Evolutionary conservation across 2,329 filamentous ascomycete genomes (phyloP), one percentile per base, ranked within the genome.

Genomic region (Aquanectria penicillioides): DNA sequence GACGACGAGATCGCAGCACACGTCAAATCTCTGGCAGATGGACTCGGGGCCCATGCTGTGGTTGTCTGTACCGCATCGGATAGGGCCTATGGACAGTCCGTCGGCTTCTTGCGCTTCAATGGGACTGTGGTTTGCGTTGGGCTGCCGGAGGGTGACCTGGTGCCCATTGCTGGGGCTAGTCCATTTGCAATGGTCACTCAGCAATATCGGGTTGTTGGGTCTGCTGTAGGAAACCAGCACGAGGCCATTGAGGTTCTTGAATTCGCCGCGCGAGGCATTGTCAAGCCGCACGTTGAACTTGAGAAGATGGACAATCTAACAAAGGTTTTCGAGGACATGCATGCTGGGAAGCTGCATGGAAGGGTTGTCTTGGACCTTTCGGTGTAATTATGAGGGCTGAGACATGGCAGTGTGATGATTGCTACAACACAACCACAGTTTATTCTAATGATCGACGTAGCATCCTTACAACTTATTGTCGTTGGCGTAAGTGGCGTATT

Each of bases 71-170:
- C 33, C 4, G 20, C 22, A 12, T 15, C 9, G n/a, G 6, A 23
- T 17, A 17, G 6, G 5, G 47, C 47, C 5, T 50, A 50, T 18
- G 20, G 12, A 2, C 47, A 50, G 26, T 3, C 47, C 8, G 11
- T 50, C 5, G 13, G 8, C 23, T 50, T 38, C 12, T 31, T 50
- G 12, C 22, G 47, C n/a, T 38, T 40, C n/a, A 29, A 17, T 25
- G 47, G 47, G 5, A 50, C 47, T 4, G 12, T 50, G 4, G 47
- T 50, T 17, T 50, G 47, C 12, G 33, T 50, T n/a, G 47, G 47
- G 2, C 6, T 50, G 13, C 20, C 47, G 15, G 47, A 50, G 18
- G 37, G 37, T 5, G 18, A 22, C 6, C 10, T 4, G 5, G 17
- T 23, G 6, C 18, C 37, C 6, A 22, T 40, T 22, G 8, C 17